Conservation (phyloP, 1,139 yeast species). For the Meyerozyma guilliermondii region DNA sequence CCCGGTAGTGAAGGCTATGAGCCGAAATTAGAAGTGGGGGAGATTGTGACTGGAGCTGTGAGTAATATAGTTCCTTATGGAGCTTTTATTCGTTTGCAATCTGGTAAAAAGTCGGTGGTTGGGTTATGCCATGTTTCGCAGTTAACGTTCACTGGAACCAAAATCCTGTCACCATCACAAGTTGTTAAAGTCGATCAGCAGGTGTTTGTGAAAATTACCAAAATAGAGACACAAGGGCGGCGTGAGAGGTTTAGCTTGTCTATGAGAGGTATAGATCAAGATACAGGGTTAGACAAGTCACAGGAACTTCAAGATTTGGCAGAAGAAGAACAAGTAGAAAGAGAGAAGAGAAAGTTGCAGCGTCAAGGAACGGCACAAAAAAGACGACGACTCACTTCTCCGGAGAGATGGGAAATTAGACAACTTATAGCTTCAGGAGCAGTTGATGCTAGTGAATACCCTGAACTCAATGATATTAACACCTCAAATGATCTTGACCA, state of each 20-base stretch:
- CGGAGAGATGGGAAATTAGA: slow-evolving; percentile 87
- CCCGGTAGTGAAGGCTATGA: background rate
- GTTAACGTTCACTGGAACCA: slow-evolving; percentile 40
- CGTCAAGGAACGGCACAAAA: slow-evolving; percentile 9
- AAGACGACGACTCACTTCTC: slow-evolving; percentile 59
- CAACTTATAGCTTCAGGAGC: slow-evolving; percentile 82
- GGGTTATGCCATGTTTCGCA: slow-evolving; percentile 82
- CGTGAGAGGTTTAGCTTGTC: slow-evolving; percentile 35
- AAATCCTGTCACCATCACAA: slow-evolving; percentile 58
- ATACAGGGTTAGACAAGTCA: slow-evolving; percentile 47
- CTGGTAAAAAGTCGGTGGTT: slow-evolving; percentile 20
- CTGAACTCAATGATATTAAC: slow-evolving; percentile 56
- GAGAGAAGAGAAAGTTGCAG: slow-evolving; percentile 10
- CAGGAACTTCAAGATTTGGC: slow-evolving; percentile 10
- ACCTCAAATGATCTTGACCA: slow-evolving; percentile 19
- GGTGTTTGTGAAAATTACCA: slow-evolving; percentile 59
- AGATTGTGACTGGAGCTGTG: slow-evolving; percentile 58
- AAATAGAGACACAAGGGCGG: slow-evolving; percentile 26
- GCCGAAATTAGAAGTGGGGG: slow-evolving; percentile 25
- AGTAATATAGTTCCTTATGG: slow-evolving; percentile 65
- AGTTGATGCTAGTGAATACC: slow-evolving; percentile 62
- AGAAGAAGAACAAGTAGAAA: slow-evolving; percentile 4
- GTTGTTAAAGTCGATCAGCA: slow-evolving; percentile 51
- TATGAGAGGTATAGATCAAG: slow-evolving; percentile 74
- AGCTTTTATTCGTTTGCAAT: slow-evolving; percentile 54